Conservation (phyloP, 2,329 filamentous ascomycete genomes). For the Fusarium bulbicola region DNA sequence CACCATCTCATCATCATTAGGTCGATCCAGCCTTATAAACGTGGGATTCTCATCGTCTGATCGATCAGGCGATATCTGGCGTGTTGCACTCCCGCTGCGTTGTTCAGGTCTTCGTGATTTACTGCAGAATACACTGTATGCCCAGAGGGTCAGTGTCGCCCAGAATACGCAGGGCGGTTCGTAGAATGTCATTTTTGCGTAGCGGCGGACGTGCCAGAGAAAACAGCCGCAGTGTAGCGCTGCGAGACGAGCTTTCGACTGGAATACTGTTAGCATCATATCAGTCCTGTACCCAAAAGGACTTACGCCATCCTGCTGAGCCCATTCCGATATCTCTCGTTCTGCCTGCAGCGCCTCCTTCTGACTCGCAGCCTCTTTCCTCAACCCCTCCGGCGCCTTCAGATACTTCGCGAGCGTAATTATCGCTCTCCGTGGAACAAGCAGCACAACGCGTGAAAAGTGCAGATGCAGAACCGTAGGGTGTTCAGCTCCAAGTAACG, state of each 20-base stretch:
- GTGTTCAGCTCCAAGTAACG: slow-evolving; percentile 60
- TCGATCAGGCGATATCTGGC: not conserved
- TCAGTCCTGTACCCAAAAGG: accelerated
- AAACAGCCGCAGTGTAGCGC: slow-evolving; percentile 55
- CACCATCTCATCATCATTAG: slow-evolving; percentile 66
- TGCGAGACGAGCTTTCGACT: slow-evolving; percentile 56
- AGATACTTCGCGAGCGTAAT: slow-evolving; percentile 50
- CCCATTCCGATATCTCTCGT: slow-evolving; percentile 48
- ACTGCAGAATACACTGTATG: slow-evolving; percentile 45
- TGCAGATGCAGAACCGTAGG: slow-evolving; percentile 65
- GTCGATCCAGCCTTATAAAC: slow-evolving; percentile 63
- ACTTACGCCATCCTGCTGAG: slow-evolving; percentile 42
- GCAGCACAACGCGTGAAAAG: slow-evolving; percentile 60
- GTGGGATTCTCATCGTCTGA: slow-evolving; percentile 39
- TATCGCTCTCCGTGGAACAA: slow-evolving; percentile 59
- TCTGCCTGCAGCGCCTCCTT: slow-evolving; percentile 33
- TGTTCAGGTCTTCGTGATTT: not conserved
- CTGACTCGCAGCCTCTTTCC: slow-evolving; percentile 19
- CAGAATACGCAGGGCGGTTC: slow-evolving; percentile 51
- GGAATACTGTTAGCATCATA: not conserved
- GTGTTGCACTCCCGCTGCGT: slow-evolving; percentile 4
- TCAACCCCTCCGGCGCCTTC: not conserved
- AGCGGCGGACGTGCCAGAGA: slow-evolving; percentile 57
- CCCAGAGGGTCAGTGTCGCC: slow-evolving; percentile 52
- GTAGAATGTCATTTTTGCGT: slow-evolving; percentile 52